Evolutionary conservation across 2,329 filamentous ascomycete genomes (phyloP), one percentile per base, ranked within the genome.

Genomic region (Aspergillus fumigatus): DNA sequence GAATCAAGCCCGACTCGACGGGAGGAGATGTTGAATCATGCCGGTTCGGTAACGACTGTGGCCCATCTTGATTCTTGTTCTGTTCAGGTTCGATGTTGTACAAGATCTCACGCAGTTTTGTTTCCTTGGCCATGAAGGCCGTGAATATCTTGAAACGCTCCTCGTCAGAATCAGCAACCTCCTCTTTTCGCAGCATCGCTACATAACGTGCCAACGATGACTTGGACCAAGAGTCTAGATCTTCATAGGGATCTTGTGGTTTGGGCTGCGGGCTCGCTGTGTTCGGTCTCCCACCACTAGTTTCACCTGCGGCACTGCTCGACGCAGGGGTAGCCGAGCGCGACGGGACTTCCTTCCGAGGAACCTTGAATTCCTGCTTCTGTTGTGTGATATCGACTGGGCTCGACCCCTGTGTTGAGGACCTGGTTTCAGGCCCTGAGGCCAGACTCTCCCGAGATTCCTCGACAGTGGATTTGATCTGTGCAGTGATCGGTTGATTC

Each of bases 201-300:
- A 82, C 77, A 62, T 80, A 84, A 45, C 82, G 74, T 51, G 80
- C 77, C 50, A 84, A 66, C 26, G 82, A 84, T 2, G 80, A 80
- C 61, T 77, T 80, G 60, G 79, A 84, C 79, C 82, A 84, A 2
- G 80, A 78, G 58, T 83, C 80, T n/a, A 84, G 71, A 60, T 82
- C 81, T 25, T 74, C 76, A 56, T 79, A 79, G 4, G 79, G 79
- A 60, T 83, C 77, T 23, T 51, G 73, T 56, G 54, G 43, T 41
- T 64, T 68, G 17, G 60, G 50, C 27, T 59, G 56, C 7, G 60
- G 54, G n/a, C 48, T 47, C 27, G 53, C 54, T 29, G 27, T 29
- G 41, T 54, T 59, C 17, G 62, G 25, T 21, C 50, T 52, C 19
- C 54, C 38, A 19, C 21, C 47, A 32, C 29, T 32, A 7, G 40